These are phyloP conservation scores for Thoreauomyces humboldtii DNA, from an alignment of 192 early-diverging fungal genomes.

Conservation along the genomic window DNA sequence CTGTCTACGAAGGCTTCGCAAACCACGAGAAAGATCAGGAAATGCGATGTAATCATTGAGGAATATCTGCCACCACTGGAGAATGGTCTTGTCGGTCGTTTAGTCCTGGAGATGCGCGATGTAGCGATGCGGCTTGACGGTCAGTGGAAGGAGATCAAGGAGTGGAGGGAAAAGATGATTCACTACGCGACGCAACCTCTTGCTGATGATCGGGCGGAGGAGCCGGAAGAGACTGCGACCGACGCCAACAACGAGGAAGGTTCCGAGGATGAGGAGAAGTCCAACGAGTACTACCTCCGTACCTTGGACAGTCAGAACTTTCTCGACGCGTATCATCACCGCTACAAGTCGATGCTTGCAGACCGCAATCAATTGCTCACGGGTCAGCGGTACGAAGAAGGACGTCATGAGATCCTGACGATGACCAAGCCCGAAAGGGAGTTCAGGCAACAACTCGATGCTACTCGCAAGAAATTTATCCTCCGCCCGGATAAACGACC, in stretches of 20 bases:
- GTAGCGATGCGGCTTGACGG: constrained; percentile 12
- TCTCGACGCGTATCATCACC: constrained; percentile 15
- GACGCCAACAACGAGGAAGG: too few relatives aligned
- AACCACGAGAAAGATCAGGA: too few relatives aligned
- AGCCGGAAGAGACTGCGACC: too few relatives aligned
- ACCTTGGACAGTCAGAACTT: neutral
- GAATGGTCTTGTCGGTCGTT: too few relatives aligned
- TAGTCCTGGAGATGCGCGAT: too few relatives aligned
- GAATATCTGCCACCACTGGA: too few relatives aligned
- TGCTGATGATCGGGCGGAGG: neutral
- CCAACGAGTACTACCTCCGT: too few relatives aligned
- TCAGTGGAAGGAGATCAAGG: constrained; percentile 15
- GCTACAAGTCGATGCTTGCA: constrained; percentile 20
- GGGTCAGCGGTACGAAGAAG: constrained; percentile 3
- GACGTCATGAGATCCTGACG: neutral
- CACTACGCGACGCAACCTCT: neutral
- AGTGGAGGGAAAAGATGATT: constrained; percentile 29
- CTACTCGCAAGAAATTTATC: constrained; percentile 1
- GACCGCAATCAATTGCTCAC: constrained; percentile 39
- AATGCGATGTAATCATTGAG: too few relatives aligned
- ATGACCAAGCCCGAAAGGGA: neutral
- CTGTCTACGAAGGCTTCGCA: too few relatives aligned
- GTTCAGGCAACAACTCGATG: constrained; percentile 7
- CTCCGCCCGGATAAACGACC: neutral
- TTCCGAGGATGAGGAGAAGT: too few relatives aligned